These are phyloP conservation scores for Fonsecaea erecta DNA, from an alignment of 2,329 filamentous ascomycete genomes.

Conservation along the genomic window DNA sequence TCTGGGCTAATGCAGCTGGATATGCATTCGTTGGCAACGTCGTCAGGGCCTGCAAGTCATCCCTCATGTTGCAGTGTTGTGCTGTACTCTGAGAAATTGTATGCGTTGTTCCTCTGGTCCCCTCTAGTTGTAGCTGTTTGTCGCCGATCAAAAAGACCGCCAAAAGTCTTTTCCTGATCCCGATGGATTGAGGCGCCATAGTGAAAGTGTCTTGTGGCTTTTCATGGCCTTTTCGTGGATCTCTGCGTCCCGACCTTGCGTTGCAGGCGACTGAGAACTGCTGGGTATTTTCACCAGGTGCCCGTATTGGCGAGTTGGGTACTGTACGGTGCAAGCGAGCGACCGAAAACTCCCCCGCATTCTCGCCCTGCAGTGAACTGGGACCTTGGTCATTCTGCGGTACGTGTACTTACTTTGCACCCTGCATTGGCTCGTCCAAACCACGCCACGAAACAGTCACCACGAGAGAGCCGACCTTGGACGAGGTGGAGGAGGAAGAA, in stretches of 20 bases:
- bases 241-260: constrained; percentile 2
- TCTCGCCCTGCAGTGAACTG: constrained; percentile 8
- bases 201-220: constrained; percentile 15
- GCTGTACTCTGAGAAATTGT: constrained; percentile 22
- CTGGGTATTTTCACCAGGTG: constrained; percentile 7
- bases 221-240: constrained; percentile 14
- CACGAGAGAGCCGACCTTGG: background rate
- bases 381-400: constrained; percentile 8
- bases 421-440: background rate
- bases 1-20: constrained; percentile 35
- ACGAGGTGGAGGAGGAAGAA: background rate
- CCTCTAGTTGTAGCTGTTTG: constrained; percentile 12
- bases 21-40: constrained; percentile 37
- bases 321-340: constrained; percentile 7
- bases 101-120: constrained; percentile 22
- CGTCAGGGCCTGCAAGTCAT: constrained; percentile 34
- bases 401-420: constrained; percentile 6
- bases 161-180: constrained; percentile 6
- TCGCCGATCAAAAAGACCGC: constrained; percentile 9
- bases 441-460: background rate
- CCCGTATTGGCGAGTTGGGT: constrained; percentile 14
- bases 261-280: constrained; percentile 11
- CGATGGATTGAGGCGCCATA: constrained; percentile 10
- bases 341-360: constrained; percentile 14
- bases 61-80: constrained; percentile 25